Conservation (phyloP, 495 filamentous ascomycete species). For the Schizothecium vesticola region DNA sequence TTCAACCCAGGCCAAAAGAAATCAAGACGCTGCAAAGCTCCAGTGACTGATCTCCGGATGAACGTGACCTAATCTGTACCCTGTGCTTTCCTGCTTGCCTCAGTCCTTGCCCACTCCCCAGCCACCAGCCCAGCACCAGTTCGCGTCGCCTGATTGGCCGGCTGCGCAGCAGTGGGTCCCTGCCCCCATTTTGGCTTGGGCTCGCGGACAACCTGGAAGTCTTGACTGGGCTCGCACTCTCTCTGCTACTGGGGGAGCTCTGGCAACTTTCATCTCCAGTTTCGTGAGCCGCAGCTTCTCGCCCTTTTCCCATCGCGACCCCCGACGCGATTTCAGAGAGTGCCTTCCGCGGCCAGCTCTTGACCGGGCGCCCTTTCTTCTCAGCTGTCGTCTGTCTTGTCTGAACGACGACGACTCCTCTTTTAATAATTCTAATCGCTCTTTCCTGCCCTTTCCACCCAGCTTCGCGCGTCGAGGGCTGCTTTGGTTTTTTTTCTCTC, state of each 20-base stretch:
- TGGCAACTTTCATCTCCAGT: conserved; percentile 8
- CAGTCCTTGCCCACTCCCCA: neutral
- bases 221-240: conserved; percentile 7
- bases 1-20: neutral
- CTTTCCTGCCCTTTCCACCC: conserved; percentile 1
- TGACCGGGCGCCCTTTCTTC: conserved; percentile 8
- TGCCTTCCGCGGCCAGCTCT: conserved; percentile 3
- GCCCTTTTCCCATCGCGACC: conserved; percentile 9
- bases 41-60: neutral
- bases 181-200: conserved; percentile 11
- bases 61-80: neutral
- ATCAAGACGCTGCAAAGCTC: neutral
- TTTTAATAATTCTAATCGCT: conserved; percentile 3
- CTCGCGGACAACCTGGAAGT: conserved; percentile 2
- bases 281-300: conserved; percentile 11
- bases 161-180: neutral
- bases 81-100: neutral
- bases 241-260: conserved; percentile 1
- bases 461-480: neutral
- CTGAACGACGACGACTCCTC: neutral
- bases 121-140: neutral
- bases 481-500: conserved; percentile 2
- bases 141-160: conserved; percentile 15
- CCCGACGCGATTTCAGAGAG: conserved; percentile 6
- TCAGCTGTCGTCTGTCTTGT: neutral